Evolutionary conservation across 2,329 filamentous ascomycete genomes (phyloP), one percentile per base, ranked within the genome.

Genomic region (Cladorrhinum sp.): DNA sequence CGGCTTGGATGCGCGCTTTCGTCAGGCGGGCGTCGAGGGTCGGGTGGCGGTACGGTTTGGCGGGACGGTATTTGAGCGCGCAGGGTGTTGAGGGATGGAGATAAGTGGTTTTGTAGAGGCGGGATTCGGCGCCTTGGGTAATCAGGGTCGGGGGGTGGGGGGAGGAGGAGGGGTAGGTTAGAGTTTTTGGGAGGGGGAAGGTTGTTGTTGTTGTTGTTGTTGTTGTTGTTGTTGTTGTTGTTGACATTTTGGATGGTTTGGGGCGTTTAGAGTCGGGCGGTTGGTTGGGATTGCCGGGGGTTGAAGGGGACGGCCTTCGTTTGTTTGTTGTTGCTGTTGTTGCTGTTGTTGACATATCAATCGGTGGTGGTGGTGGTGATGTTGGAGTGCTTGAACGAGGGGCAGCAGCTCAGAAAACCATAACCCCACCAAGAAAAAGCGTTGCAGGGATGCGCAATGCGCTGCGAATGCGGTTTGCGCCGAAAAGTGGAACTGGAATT

Each of bases 121-220:
- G 91, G 62, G 91, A 93, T 84, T 99, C 95, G 73, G 95, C 95
- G 77, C 95, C 95, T 82, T 98, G 95, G 60, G 91, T 88, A 68
- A 98, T 85, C 71, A 96, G 89, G 54, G 73, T 85, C 71, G 96
- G 89, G 54, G 73, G 75, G 65, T 91, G 86, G 54, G 84, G 75
- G 67, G 80, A 74, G 42, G 85, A 79, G 64, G 83, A 79, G 73
- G 84, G 83, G 77, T 86, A 79, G 61, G 81, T 80, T 75, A 92
- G 88, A 67, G 88, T 82, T 56, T 68, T 64, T 9, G 73, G 73
- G 33, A 80, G 75, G 39, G 88, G 88, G 64, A 91, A 86, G 30
- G 67, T 48, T 28, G 52, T 26, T 39, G 55, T 23, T 46, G 54
- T 26, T 23, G 58, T 46, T 9, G 57, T 53, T 51, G 55, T 64